Conservation (phyloP, 805 yeast genomes). For the Metschnikowia corniflorae region DNA sequence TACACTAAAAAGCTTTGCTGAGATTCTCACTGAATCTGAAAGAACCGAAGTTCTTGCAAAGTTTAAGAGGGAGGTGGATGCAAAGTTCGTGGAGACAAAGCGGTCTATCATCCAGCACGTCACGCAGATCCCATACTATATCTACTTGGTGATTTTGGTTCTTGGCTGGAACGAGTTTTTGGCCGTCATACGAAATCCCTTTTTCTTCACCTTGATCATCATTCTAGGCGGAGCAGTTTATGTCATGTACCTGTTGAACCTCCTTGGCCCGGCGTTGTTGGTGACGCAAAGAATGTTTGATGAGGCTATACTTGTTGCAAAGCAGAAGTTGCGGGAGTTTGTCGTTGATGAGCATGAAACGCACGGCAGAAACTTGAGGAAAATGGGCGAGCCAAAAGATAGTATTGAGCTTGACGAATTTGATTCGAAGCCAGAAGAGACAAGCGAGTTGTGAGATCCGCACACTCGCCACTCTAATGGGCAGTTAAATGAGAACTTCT, state of each 20-base stretch:
- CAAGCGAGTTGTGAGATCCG: too few relatives aligned
- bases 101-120: slow-evolving; percentile 76
- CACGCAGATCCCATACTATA: slow-evolving; percentile 79
- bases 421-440: too few relatives aligned
- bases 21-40: slow-evolving; percentile 54
- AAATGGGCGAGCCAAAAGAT: slow-evolving; percentile 12
- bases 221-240: slow-evolving; percentile 58
- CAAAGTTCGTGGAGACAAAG: slow-evolving; percentile 81
- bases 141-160: slow-evolving; percentile 66
- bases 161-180: slow-evolving; percentile 96
- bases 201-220: slow-evolving; percentile 64
- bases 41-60: slow-evolving; percentile 53
- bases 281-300: slow-evolving; percentile 56
- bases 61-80: slow-evolving; percentile 73
- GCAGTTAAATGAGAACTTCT: too few relatives aligned
- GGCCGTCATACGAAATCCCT: slow-evolving; percentile 81
- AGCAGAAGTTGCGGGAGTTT: slow-evolving; percentile 55
- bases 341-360: slow-evolving; percentile 47
- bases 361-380: slow-evolving; percentile 21
- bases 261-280: slow-evolving; percentile 71
- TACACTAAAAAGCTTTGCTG: slow-evolving; percentile 45
- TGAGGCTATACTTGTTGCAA: slow-evolving; percentile 55
- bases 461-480: too few relatives aligned
- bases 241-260: slow-evolving; percentile 63
- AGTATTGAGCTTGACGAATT: slow-evolving; percentile 20